Base-by-base conservation (phyloP, 2,329 filamentous ascomycete genomes). In the Trichophyton equinum region DNA sequence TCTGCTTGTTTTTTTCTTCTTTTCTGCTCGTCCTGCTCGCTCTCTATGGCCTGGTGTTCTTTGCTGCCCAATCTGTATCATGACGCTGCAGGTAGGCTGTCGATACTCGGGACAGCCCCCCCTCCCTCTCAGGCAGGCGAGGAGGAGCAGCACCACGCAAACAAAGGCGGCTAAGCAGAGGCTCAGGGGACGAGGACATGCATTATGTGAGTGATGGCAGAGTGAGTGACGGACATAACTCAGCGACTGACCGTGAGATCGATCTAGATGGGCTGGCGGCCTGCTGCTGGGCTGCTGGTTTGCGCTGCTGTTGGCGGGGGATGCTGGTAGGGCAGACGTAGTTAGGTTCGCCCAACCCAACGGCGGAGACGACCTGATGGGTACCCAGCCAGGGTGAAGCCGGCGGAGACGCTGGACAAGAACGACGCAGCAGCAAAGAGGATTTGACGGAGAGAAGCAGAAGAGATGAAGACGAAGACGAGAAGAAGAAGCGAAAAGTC, bases 21-120 rank as follows among this genome's bases (percentile, higher is more conserved):
- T 30, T 30, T 56, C 18, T 56, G n/a, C 8, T 30, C 18, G 11
- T 25, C 11, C 33, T 38, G 33, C 33, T 38, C 33, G 33, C 33
- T 38, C 33, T 38, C 33, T 38, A 11, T 38, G 33, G 33, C 9
- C 11, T 38, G 33, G 33, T 38, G 33, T n/a, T 25, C 38, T 57
- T 57, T 57, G 55, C 55, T 57, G 55, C 55, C 55, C 55, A 57
- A 57, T 57, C 55, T 42, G 55, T 8, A 57, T 40, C 33, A 20
- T 57, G 22, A 53, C 49, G 49, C 18, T 30, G 44, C 18, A 22
- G 44, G 18, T 4, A 13, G 33, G 11, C 33, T 30, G 33, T 38
- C 33, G 33, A 47, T 20, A 22, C n/a, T 18, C 44, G 13, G 49
- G 49, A 25, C 22, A 44, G 40, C 15, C 40, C 15, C n/a, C 4